These are phyloP conservation scores for Albatrellus sp. DNA, from an alignment of 1,284 basidiomycete species.

Conservation along the genomic window DNA sequence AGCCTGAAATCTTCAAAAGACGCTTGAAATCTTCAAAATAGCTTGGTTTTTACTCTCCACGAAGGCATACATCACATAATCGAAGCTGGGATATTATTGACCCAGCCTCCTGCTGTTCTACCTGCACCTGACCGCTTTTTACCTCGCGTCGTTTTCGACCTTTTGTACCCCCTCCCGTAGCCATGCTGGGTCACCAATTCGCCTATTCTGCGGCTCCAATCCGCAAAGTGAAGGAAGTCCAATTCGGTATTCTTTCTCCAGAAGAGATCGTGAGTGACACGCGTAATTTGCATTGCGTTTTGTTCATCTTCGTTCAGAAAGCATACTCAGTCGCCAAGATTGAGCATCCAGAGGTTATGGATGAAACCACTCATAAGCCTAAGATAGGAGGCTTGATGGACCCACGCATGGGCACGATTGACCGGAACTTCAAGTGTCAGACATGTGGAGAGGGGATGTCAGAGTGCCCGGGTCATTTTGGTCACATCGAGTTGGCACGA, in stretches of 20 bases:
- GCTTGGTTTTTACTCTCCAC: neutral
- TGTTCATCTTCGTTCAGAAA: conserved; percentile 51
- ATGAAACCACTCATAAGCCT: conserved; percentile 81
- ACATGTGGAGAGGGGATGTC: conserved; percentile 99
- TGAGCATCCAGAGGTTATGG: conserved; percentile 97
- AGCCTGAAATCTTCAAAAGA: neutral
- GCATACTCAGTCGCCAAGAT: conserved; percentile 97
- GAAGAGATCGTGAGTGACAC: conserved; percentile 85
- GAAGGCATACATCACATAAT: neutral
- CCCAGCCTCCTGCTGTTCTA: neutral
- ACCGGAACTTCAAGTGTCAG: conserved; percentile 99
- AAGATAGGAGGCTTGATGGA: conserved; percentile 95
- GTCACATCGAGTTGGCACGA: conserved; percentile 93
- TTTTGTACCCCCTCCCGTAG: conserved; percentile 9
- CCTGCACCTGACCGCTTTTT: neutral
- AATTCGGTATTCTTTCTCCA: conserved; percentile 99
- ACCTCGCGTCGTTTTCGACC: neutral
- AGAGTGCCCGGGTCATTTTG: conserved; percentile 97
- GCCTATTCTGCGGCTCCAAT: conserved; percentile 89
- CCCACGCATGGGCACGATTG: conserved; percentile 96
- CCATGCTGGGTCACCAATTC: conserved; percentile 76
- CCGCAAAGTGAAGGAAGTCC: conserved; percentile 92
- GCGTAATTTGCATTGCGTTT: conserved; percentile 3
- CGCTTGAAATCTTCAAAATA: neutral
- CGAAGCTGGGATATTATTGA: neutral